These are phyloP conservation scores for Zizania latifolia DNA, from an alignment of 176 grass and related monocot species.

Conservation along the genomic window DNA sequence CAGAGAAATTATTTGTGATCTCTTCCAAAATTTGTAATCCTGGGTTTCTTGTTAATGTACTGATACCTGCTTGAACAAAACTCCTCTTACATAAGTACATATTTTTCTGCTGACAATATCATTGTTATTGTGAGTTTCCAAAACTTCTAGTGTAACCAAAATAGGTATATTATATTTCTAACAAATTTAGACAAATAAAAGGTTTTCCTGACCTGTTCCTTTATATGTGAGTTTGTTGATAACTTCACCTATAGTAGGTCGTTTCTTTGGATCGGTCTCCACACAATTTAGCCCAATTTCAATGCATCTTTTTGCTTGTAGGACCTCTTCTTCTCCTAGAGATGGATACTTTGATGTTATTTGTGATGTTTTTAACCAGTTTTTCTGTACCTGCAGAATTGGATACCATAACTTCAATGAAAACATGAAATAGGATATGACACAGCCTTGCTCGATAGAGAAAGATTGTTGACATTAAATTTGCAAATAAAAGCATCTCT, in stretches of 20 bases:
- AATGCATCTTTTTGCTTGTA: constrained; percentile 23
- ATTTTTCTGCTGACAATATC: neutral
- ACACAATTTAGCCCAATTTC: constrained; percentile 18
- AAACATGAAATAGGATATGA: neutral
- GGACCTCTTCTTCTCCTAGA: neutral
- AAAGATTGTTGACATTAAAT: neutral
- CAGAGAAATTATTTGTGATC: neutral
- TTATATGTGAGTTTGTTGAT: neutral
- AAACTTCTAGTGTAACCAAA: neutral
- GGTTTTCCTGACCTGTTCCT: neutral
- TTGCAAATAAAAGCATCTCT: neutral
- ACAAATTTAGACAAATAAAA: neutral
- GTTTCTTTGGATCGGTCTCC: neutral
- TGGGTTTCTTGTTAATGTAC: neutral
- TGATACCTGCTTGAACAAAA: neutral
- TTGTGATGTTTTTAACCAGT: neutral
- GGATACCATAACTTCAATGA: neutral
- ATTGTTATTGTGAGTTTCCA: neutral
- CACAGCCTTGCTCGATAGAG: neutral
- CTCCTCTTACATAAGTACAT: neutral
- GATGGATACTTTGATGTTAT: constrained; percentile 12
- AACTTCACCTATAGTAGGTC: neutral
- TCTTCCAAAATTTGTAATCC: neutral
- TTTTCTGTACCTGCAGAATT: neutral
- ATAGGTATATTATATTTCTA: neutral